Evolutionary conservation across 2,329 filamentous ascomycete species (phyloP), one percentile per base, ranked within the genome.

Genomic region (Parafenestella ontariensis): DNA sequence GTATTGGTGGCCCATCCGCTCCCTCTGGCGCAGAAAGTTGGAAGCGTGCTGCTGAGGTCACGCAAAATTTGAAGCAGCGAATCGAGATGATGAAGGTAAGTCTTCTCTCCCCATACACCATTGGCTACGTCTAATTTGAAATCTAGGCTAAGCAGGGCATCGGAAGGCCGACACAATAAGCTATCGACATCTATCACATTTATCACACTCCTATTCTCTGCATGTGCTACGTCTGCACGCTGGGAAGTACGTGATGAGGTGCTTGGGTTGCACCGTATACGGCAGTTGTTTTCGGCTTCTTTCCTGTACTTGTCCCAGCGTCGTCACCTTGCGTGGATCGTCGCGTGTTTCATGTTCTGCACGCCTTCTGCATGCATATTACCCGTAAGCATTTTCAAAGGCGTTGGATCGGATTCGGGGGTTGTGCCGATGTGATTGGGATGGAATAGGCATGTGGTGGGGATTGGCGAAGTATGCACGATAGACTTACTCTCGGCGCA

Each of bases 31-130:
- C 74, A 48, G 95, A 99, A 79, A 98, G 93, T 74, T 99, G 95
- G 95, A 96, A 93, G 80, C 84, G 95, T 65, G 95, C 95, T 17
- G 95, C 95, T 2, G 95, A 99, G 80, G 95, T 99, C 53, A 99
- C 95, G 49, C 97, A 93, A 77, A 95, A 97, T 75, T 77, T 99
- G 70, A 99, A 98, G 81, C 92, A 94, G 47, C 87, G 95, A 74
- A 99, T 99, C 76, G 95, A 98, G 81, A 90, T 95, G 82, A 99
- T 99, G 95, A 99, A 98, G 84, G 86, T 84, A 68, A 80, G 37
- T 34, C 10, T 72, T 52, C 21, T 5, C 13, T n/a, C 8, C 5
- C 13, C 31, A 34, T 34, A 9, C 15, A n/a, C 18, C 17, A 20
- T 24, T 7, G 24, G 24, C 37, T 10, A 31, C 26, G 17, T 45